Evolutionary conservation across 805 yeast genomes (phyloP).

Genomic region (Pichia heedii): DNA sequence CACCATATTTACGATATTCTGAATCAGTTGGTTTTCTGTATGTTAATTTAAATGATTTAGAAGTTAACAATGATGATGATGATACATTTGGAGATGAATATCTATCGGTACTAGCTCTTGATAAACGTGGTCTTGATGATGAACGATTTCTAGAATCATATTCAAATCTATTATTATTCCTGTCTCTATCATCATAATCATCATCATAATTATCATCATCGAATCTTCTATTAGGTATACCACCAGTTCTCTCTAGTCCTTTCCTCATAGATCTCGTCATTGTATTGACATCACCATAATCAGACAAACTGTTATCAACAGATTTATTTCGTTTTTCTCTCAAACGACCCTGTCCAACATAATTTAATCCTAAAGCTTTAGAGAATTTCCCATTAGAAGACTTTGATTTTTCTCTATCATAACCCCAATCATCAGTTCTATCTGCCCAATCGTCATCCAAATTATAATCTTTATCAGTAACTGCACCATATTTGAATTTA

Average conservation of each 20-base stretch:
- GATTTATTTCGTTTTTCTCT: not conserved
- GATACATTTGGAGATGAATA: conserved; percentile 4
- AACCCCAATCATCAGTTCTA: conserved; percentile 11
- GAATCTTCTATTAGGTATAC: not conserved
- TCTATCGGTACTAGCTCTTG: not conserved
- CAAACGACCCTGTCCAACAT: not conserved
- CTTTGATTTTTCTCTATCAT: conserved; percentile 2
- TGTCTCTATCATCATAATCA: conserved; percentile 3
- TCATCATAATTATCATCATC: conserved; percentile 5
- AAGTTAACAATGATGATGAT: conserved; percentile 8
- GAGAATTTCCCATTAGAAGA: conserved; percentile 3
- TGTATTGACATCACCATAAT: not conserved
- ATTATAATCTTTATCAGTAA: conserved; percentile 30
- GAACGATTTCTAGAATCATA: not conserved
- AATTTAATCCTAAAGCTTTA: not conserved
- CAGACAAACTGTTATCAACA: not conserved
- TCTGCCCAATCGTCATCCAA: conserved; percentile 16
- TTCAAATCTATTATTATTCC: conserved; percentile 1
- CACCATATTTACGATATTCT: conserved; percentile 43
- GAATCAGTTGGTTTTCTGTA: conserved; percentile 46
- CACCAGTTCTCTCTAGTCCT: conserved; percentile 7
- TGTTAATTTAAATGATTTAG: conserved; percentile 25
- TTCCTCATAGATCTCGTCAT: conserved; percentile 13
- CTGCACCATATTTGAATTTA: conserved; percentile 37
- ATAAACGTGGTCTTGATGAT: not conserved